A percentile compares a stretch with the other conserved stretches of the same genome.
Conservation (phyloP, 495 filamentous ascomycete genomes). For the Podospora pseudocomata region DNA sequence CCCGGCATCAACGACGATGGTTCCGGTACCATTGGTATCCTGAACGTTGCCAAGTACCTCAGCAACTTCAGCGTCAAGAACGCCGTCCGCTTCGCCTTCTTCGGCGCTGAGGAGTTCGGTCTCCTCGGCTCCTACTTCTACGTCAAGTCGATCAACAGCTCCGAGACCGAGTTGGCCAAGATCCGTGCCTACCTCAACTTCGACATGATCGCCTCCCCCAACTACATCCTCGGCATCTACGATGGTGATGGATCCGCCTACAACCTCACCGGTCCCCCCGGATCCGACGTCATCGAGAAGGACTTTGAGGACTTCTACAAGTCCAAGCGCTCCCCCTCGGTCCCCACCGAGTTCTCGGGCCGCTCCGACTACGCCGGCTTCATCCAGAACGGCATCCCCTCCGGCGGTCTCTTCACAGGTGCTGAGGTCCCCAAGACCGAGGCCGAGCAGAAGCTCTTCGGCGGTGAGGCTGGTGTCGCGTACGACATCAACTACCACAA, state of each 20-base stretch:
- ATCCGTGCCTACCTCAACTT: slow-evolving; percentile 70
- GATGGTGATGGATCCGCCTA: slow-evolving; percentile 66
- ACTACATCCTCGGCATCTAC: slow-evolving; percentile 65
- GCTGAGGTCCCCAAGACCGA: slow-evolving; percentile 64
- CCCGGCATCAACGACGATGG: slow-evolving; percentile 54
- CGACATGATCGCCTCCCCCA: slow-evolving; percentile 75
- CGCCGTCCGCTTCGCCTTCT: slow-evolving; percentile 67
- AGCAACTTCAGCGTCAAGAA: slow-evolving; percentile 58
- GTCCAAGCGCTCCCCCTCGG: slow-evolving; percentile 38
- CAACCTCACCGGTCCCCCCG: slow-evolving; percentile 58
- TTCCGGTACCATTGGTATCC: slow-evolving; percentile 59
- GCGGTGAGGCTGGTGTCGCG: slow-evolving; percentile 55
- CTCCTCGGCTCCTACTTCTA: slow-evolving; percentile 63
- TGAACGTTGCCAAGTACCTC: slow-evolving; percentile 60
- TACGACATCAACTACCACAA: slow-evolving; percentile 64
- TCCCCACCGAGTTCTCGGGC: slow-evolving; percentile 57
- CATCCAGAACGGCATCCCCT: slow-evolving; percentile 58
- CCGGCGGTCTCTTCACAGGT: slow-evolving; percentile 66
- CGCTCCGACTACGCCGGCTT: slow-evolving; percentile 70
- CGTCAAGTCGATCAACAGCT: slow-evolving; percentile 40
- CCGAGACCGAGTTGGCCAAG: slow-evolving; percentile 46
- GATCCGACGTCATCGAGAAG: slow-evolving; percentile 60
- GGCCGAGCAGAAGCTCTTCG: slow-evolving; percentile 54
- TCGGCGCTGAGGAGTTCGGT: slow-evolving; percentile 64
- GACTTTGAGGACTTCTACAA: slow-evolving; percentile 61